phyloP scores from a whole-genome alignment of 768 basidiomycete genomes.

The Lactifluus pinguis region DNA sequence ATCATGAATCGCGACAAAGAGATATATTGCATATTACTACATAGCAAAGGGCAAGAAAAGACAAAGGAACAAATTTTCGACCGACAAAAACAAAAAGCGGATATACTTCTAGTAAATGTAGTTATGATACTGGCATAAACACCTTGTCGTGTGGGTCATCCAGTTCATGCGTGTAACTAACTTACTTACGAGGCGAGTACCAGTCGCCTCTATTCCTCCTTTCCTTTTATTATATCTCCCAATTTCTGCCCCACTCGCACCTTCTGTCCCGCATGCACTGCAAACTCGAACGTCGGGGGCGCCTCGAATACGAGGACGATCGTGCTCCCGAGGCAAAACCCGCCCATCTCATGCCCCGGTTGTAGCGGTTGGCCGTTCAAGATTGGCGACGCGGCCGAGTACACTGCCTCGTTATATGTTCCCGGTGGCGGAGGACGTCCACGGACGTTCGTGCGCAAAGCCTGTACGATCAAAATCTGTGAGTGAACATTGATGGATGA shows the following conservation, averaged over 20 bases:
- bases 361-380: conserved; percentile 82
- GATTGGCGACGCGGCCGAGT: conserved; percentile 72
- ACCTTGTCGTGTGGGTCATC: neutral
- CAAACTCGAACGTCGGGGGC: conserved; percentile 72
- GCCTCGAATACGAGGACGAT: conserved; percentile 97
- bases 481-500: neutral
- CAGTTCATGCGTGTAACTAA: neutral
- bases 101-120: neutral
- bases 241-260: conserved; percentile 80
- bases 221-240: conserved; percentile 42
- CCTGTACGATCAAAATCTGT: conserved; percentile 31
- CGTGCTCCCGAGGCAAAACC: conserved; percentile 90
- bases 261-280: conserved; percentile 67
- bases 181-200: neutral
- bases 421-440: conserved; percentile 65
- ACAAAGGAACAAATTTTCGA: neutral
- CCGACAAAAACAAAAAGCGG: neutral
- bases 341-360: conserved; percentile 94
- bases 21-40: neutral
- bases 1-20: neutral
- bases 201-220: conserved; percentile 19
- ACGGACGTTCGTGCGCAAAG: conserved; percentile 83
- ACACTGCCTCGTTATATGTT: conserved; percentile 88
- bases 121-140: neutral
- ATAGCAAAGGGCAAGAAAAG: neutral